These are phyloP conservation scores for Dendrobium chrysotoxum DNA, from an alignment of 106 monocot genomes.

Conservation along the genomic window DNA sequence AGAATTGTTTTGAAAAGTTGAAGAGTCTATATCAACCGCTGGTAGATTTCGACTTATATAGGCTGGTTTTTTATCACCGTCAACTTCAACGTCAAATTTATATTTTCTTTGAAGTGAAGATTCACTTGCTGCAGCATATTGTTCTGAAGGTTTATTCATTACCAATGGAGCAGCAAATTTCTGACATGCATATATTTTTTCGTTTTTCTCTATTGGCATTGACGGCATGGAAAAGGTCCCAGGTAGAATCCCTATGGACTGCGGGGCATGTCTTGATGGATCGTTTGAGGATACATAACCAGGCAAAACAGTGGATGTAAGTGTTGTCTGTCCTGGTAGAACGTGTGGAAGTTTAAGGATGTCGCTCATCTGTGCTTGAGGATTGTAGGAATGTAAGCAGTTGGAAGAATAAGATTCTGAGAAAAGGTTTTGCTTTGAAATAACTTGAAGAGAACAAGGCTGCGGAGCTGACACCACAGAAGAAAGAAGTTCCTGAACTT, in stretches of 20 bases:
- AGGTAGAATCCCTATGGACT: conserved; percentile 1
- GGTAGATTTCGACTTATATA: background rate
- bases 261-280: background rate
- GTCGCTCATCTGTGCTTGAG: conserved; percentile 14
- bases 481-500: conserved; percentile 24
- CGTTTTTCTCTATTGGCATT: conserved; percentile 20
- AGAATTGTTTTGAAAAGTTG: conserved; percentile 18
- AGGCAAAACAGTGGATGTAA: conserved; percentile 10
- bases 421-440: conserved; percentile 23
- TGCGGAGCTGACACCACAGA: conserved; percentile 23
- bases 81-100: conserved; percentile 13
- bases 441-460: conserved; percentile 17
- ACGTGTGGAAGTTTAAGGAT: conserved; percentile 20
- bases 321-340: background rate
- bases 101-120: conserved; percentile 17
- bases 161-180: background rate
- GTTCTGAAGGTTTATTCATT: conserved; percentile 6
- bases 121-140: conserved; percentile 8
- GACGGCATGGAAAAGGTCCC: conserved; percentile 9
- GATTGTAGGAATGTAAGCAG: conserved; percentile 14
- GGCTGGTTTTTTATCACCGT: conserved; percentile 3
- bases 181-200: conserved; percentile 8
- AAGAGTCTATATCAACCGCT: conserved; percentile 9
- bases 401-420: conserved; percentile 25
- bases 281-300: conserved; percentile 7